Evolutionary conservation across 2,329 filamentous ascomycete species (phyloP), one percentile per base, ranked within the genome.

Genomic region (Delphinella strobiligena): DNA sequence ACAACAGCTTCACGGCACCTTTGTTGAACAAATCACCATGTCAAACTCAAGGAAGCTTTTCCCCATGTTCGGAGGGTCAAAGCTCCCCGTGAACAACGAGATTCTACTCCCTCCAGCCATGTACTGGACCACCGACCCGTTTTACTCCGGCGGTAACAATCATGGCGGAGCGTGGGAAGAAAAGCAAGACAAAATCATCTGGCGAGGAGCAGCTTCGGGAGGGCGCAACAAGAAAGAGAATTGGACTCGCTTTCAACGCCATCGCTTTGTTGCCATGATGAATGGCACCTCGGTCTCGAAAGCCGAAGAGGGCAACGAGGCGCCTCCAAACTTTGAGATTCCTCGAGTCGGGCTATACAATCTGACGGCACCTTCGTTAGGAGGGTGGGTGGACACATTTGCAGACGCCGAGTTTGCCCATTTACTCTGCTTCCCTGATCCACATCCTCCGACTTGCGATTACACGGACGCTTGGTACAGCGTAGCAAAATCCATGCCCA

Each of bases 241-340:
- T 49, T 87, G 82, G 82, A 72, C 66, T 9, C 72, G 75, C 0
- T 86, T 85, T 51, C 81, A 87, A 47, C 74, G 82, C 3, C 82
- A 86, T 52, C 78, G 82, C 2, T 83, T 87, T 52, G 71, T 85
- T 2, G 67, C 75, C 34, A 81, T 86, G 76, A 71, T 78, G 51
- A 86, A 87, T 49, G 71, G 66, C 9, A 81, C 78, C 5, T 69
- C 67, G 41, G 63, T 82, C 3, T 51, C 52, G 4, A 52, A 58
- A 5, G 71, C 71, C 2, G 71, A 79, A 47, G 50, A 58, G 12
- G 54, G 55, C 40, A 47, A 49, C 36, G 55, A 49, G 16, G 45
- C 47, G 33, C 55, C 58, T 4, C 57, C 57, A 14, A 67, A 64
- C 29, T 61, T 63, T 44, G 55, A 52, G 5, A 39, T 72, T 42